Conservation (phyloP, 306 rosid genomes). For the Casuarina glauca region DNA sequence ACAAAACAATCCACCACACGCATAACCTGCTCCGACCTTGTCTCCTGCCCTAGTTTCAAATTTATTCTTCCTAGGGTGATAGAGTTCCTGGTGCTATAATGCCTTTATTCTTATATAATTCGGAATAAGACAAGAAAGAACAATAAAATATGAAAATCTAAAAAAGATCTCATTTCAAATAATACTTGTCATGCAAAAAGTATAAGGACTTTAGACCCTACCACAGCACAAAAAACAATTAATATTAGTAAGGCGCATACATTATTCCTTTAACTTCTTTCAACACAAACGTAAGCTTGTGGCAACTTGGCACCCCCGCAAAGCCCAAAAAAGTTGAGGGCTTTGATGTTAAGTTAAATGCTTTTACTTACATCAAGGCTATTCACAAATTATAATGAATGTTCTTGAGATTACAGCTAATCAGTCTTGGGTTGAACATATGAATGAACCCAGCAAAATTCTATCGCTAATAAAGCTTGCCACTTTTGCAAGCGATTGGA, state of each 20-base stretch:
- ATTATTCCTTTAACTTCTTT: too few relatives aligned
- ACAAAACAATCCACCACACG: constrained; percentile 43
- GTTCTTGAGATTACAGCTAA: constrained; percentile 10
- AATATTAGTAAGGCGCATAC: too few relatives aligned
- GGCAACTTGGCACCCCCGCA: too few relatives aligned
- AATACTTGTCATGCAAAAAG: not conserved
- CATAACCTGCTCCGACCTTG: constrained; percentile 27
- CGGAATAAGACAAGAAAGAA: not conserved
- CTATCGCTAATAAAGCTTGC: not conserved
- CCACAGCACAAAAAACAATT: too few relatives aligned
- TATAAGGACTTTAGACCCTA: not conserved
- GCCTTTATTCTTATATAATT: not conserved
- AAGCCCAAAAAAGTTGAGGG: too few relatives aligned
- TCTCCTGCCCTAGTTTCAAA: constrained; percentile 32
- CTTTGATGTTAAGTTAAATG: too few relatives aligned
- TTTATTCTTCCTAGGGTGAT: constrained; percentile 16
- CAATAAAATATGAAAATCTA: not conserved
- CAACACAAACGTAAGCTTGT: too few relatives aligned
- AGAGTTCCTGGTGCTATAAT: constrained; percentile 4
- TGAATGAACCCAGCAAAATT: not conserved
- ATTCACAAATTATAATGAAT: not conserved
- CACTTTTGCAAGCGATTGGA: not conserved
- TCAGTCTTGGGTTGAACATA: constrained; percentile 12
- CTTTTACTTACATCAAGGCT: too few relatives aligned
- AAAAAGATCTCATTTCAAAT: not conserved